A percentile compares a stretch with the other conserved stretches of the same genome.
These are phyloP conservation scores for Musa troglodytarum DNA, from an alignment of 176 grass and related monocot genomes.

Conservation along the genomic window DNA sequence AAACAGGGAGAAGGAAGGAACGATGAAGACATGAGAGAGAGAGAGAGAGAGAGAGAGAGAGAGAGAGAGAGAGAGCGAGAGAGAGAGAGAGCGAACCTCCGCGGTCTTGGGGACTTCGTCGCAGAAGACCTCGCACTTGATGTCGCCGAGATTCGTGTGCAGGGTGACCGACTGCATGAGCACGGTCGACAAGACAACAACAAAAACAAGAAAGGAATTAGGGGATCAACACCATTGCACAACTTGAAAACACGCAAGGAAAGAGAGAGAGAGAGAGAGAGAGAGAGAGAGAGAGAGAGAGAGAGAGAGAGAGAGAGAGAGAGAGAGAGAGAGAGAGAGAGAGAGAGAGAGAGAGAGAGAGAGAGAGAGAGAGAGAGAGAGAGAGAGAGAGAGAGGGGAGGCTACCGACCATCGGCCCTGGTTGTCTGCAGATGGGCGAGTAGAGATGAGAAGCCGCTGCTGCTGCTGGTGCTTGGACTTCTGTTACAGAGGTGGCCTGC, in stretches of 20 bases:
- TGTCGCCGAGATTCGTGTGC: constrained; percentile 97
- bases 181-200: not conserved
- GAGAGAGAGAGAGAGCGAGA: not conserved
- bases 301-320: not conserved
- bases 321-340: not conserved
- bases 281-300: not conserved
- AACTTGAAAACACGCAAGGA: too few relatives aligned
- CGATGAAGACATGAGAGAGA: too few relatives aligned
- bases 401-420: not conserved
- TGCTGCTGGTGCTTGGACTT: not conserved
- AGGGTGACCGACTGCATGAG: constrained; percentile 73
- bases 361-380: not conserved
- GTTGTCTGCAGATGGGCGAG: not conserved
- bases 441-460: not conserved
- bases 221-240: not conserved
- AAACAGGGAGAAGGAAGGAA: not conserved
- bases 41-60: not conserved
- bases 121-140: constrained; percentile 97
- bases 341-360: not conserved
- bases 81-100: constrained; percentile 19
- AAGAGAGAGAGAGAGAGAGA: not conserved
- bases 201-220: not conserved
- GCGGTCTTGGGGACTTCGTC: constrained; percentile 66
- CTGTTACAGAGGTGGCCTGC: not conserved
- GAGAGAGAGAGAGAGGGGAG: not conserved